Evolutionary conservation across 768 basidiomycete species (phyloP), one percentile per base, ranked within the genome.

Genomic region (Tulasnella sp.): DNA sequence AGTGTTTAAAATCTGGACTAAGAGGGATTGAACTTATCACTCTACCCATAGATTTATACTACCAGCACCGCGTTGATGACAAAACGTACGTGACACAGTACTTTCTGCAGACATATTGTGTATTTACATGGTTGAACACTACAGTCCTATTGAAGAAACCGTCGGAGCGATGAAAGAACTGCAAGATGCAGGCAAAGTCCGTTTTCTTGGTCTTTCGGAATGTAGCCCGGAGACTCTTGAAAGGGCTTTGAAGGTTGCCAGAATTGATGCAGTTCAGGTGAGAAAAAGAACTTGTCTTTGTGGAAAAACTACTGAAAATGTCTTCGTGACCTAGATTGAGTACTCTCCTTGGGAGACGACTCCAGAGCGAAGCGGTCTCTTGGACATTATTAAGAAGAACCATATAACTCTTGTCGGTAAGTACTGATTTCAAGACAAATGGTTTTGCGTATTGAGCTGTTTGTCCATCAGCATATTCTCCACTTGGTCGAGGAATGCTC

Each of bases 401-500:
- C 16, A 31, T n/a, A 16, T 45, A n/a, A 45, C 24, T n/a, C n/a
- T n/a, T n/a, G 25, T 45, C 31, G 43, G 43, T 45, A 7, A 6
- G 43, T 45, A 25, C 8, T 22, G 20, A 16, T 5, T 5, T 22
- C 20, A 16, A 9, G 10, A 20, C 24, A n/a, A n/a, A n/a, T n/a
- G n/a, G n/a, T n/a, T n/a, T n/a, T n/a, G n/a, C n/a, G n/a, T n/a
- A n/a, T n/a, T n/a, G n/a, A n/a, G n/a, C n/a, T n/a, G n/a, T n/a
- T n/a, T n/a, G n/a, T n/a, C n/a, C n/a, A n/a, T n/a, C 70, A 47
- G 69, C 70, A 15, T 72, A 69, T 58, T 66, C 69, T 5, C 67
- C 66, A 3, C 58, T 66, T 6, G 65, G 63, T 6, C 61, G 61
- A 39, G 66, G 66, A 7, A 57, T 67, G 39, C 52, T 67, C 16